These are phyloP conservation scores for Eutypella sp. DNA, from an alignment of 2,329 filamentous ascomycete species.

Conservation along the genomic window DNA sequence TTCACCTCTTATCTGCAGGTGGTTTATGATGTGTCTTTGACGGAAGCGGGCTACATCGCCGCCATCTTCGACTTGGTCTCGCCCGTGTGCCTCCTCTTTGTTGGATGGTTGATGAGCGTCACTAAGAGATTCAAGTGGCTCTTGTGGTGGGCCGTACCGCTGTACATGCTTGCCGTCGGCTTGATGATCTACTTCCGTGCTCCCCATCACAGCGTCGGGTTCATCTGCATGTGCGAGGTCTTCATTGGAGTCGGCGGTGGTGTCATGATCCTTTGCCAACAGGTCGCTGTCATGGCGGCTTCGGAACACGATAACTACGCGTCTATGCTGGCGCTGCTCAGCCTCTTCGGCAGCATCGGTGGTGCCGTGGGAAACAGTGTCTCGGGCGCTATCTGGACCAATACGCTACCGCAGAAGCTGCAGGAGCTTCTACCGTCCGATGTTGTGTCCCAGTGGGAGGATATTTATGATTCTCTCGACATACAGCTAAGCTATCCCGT, in stretches of 20 bases:
- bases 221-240: slow-evolving; percentile 52
- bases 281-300: slow-evolving; percentile 54
- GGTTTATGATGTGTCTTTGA: slow-evolving; percentile 27
- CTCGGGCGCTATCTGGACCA: slow-evolving; percentile 55
- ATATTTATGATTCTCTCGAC: slow-evolving; percentile 46
- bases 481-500: slow-evolving; percentile 44
- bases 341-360: slow-evolving; percentile 51
- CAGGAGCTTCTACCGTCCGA: slow-evolving; percentile 38
- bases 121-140: slow-evolving; percentile 47
- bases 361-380: slow-evolving; percentile 53
- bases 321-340: slow-evolving; percentile 48
- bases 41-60: slow-evolving; percentile 29
- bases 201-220: slow-evolving; percentile 41
- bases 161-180: slow-evolving; percentile 45
- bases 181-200: slow-evolving; percentile 53
- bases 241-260: slow-evolving; percentile 50
- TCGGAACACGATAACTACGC: slow-evolving; percentile 51
- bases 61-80: slow-evolving; percentile 37
- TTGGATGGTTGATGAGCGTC: slow-evolving; percentile 39
- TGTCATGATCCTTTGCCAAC: slow-evolving; percentile 48
- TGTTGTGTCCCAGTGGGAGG: slow-evolving; percentile 26
- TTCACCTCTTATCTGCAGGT: slow-evolving; percentile 45
- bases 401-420: slow-evolving; percentile 46
- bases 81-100: slow-evolving; percentile 37
- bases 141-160: slow-evolving; percentile 27